Evolutionary conservation across 371 early-diverging fungal genomes (phyloP), one percentile per base, ranked within the genome.

Genomic region (Mucor piriformis): DNA sequence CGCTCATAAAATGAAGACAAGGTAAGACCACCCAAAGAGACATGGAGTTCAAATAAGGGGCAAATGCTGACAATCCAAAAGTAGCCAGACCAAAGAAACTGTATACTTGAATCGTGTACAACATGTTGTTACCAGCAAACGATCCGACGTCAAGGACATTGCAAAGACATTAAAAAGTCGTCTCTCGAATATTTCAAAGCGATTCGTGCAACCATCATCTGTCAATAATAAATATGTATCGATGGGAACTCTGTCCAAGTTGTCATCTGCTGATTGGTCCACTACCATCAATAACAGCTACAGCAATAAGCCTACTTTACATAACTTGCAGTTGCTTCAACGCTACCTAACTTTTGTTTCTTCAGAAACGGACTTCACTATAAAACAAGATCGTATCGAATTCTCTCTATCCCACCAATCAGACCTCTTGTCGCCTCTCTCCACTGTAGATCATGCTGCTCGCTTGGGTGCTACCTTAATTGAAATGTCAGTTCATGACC

Each of bases 271-370:
- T 64, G 61, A 64, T 68, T 60, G 60, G 64, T 47, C 51, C 4
- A 35, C 51, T 2, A 23, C 8, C 3, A 10, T 15, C 6, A 18
- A 6, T 37, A 51, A 3, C 35, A 21, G 11, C 18, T 15, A 2
- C 21, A 33, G 13, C 34, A 66, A 51, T 12, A 59, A 38, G 20
- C 64, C 69, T 7, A 54, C 27, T 20, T 56, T 77, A 60, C 56
- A 51, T 44, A 64, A 74, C 44, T 55, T 74, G 34, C 51, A 57
- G 27, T 50, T 77, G 13, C 40, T 77, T 2, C 69, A 70, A 48
- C 70, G 72, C 33, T 77, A 77, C 42, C 62, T 77, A 10, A 40
- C 57, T n/a, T 70, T 74, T 56, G 66, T 77, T 6, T 63, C 73
- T 13, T 57, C 65, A 40, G 76, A 76, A 47, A 59, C 57, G 21